Percentiles rank a stretch among this genome's conserved stretches.
These are phyloP conservation scores for Stephania yunnanensis DNA, from an alignment of 164 flowering plant species.

Conservation along the genomic window DNA sequence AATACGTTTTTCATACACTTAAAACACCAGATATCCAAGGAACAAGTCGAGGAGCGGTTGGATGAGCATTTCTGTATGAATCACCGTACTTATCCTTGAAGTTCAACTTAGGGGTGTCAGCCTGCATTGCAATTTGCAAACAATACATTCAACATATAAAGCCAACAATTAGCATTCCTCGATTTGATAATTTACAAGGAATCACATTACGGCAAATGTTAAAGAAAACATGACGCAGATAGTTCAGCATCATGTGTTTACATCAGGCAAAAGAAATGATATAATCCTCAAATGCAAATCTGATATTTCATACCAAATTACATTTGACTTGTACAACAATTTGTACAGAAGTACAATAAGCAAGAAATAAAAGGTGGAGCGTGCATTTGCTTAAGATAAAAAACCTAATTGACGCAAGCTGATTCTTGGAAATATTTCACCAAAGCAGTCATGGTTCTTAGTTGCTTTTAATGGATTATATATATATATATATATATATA, in stretches of 20 bases:
- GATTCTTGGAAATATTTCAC: background rate
- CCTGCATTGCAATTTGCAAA: conserved; percentile 36
- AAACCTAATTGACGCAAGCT: background rate
- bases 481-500: too few species aligned
- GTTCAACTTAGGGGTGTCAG: conserved; percentile 52
- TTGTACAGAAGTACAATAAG: background rate
- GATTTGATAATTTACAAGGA: background rate
- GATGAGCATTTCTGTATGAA: conserved; percentile 65
- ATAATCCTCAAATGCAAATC: background rate
- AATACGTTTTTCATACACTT: conserved; percentile 26
- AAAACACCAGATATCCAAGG: conserved; percentile 89
- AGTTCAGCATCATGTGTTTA: background rate
- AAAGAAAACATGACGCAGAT: background rate
- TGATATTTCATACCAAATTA: background rate
- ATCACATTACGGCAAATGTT: background rate
- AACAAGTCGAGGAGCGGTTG: conserved; percentile 70
- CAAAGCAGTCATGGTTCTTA: background rate
- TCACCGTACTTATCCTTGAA: conserved; percentile 78
- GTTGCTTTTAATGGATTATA: background rate
- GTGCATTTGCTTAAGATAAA: background rate
- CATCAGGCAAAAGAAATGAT: background rate
- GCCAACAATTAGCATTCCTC: background rate
- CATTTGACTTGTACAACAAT: background rate
- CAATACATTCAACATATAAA: background rate
- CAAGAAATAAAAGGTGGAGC: background rate